A percentile compares a stretch with the other conserved stretches of the same genome.
Conservation (phyloP, 345 rosid species). For the Anastatica hierochuntica region DNA sequence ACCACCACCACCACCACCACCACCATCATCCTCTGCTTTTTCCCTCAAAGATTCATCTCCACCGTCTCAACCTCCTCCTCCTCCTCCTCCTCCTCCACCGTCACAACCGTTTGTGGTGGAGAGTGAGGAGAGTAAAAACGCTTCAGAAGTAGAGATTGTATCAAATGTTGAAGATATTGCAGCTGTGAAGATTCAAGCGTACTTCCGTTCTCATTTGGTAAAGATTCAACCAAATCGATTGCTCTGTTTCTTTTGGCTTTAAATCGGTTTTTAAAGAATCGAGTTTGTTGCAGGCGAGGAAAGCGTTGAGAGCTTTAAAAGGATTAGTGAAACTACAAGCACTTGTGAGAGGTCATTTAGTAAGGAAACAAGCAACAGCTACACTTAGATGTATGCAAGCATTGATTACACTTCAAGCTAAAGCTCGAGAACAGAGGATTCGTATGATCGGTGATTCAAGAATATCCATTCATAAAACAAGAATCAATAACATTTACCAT, state of each 20-base stretch:
- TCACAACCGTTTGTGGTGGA: conserved; percentile 6
- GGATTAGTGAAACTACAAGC: conserved; percentile 93
- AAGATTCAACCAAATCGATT: background rate
- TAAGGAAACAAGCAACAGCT: conserved; percentile 79
- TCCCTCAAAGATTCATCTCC: conserved; percentile 12
- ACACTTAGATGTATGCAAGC: conserved; percentile 90
- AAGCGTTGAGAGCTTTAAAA: conserved; percentile 73
- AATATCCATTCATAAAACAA: conserved; percentile 39
- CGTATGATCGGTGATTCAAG: conserved; percentile 43
- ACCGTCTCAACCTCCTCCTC: no score
- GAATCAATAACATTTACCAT: conserved; percentile 15
- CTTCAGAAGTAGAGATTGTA: background rate
- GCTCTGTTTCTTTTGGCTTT: background rate
- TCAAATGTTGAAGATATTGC: no score
- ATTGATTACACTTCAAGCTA: conserved; percentile 64
- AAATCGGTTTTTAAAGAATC: background rate
- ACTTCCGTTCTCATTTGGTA: conserved; percentile 86
- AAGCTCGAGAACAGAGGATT: conserved; percentile 64
- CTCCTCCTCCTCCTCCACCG: conserved; percentile 1
- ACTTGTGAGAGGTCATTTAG: conserved; percentile 77
- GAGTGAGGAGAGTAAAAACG: background rate
- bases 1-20: conserved; percentile 19
- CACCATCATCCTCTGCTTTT: conserved; percentile 15
- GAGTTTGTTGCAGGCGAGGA: conserved; percentile 53
- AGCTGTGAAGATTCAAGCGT: conserved; percentile 64